Percentiles rank a stretch among this genome's conserved stretches.
Conservation (phyloP, 192 early-diverging fungal genomes). For the Backusella parvicylindrica region DNA sequence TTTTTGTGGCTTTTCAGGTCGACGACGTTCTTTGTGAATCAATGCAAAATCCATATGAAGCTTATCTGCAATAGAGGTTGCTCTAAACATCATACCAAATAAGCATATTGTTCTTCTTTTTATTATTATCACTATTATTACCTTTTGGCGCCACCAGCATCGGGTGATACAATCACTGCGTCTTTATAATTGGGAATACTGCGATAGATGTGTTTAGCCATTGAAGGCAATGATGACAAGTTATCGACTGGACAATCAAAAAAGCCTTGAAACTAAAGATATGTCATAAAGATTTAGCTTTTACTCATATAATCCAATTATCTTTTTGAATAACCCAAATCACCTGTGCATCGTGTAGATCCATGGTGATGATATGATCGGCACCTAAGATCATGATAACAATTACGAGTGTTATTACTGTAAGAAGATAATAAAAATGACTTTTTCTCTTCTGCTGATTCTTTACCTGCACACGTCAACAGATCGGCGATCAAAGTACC, state of each 20-base stretch:
- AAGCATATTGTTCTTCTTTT: neutral
- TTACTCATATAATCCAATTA: neutral
- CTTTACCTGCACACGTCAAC: constrained; percentile 75
- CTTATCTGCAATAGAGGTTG: constrained; percentile 87
- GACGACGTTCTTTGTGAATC: constrained; percentile 91
- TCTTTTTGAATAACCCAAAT: neutral
- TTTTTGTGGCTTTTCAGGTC: constrained; percentile 54
- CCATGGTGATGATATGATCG: constrained; percentile 97
- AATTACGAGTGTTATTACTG: neutral
- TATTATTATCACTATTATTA: constrained; percentile 22
- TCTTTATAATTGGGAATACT: constrained; percentile 81
- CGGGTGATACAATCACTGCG: constrained; percentile 93
- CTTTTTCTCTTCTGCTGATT: neutral
- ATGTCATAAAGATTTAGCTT: neutral
- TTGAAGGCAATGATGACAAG: constrained; percentile 82
- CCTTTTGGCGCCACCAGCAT: constrained; percentile 98
- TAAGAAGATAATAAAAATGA: too few species aligned
- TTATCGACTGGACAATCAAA: constrained; percentile 94
- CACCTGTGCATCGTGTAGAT: constrained; percentile 88
- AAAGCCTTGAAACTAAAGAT: constrained; percentile 72
- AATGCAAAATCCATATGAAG: constrained; percentile 96
- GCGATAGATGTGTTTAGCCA: constrained; percentile 85
- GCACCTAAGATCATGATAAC: constrained; percentile 52
- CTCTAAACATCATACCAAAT: constrained; percentile 26
- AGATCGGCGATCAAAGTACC: constrained; percentile 90